Evolutionary conservation across 129 eudicot genomes (phyloP).

Genomic region (Rutidosis leptorrhynchoides): DNA sequence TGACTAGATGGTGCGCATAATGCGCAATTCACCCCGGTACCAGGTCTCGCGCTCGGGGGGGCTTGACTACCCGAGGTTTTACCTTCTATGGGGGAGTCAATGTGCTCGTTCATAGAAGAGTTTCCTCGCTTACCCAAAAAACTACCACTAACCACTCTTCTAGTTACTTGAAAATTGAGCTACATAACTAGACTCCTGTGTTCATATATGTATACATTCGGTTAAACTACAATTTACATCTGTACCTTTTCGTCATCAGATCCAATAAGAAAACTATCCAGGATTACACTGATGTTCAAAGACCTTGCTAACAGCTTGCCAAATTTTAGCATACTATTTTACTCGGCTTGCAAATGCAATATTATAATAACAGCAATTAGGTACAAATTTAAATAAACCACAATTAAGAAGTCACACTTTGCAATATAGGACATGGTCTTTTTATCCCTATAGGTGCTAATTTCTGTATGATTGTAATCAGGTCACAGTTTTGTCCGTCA

Average conservation of each 20-base stretch:
- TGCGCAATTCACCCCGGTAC: too few relatives aligned
- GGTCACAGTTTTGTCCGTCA: neutral
- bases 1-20: too few relatives aligned
- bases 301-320: neutral
- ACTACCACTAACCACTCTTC: neutral
- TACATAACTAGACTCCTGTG: neutral
- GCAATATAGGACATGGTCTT: neutral
- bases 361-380: too few relatives aligned
- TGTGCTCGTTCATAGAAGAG: too few relatives aligned
- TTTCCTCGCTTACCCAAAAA: too few relatives aligned
- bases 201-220: neutral
- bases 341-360: too few relatives aligned
- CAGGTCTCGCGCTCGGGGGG: too few relatives aligned
- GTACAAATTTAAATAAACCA: neutral
- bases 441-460: neutral
- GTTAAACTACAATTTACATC: neutral
- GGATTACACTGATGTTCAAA: neutral
- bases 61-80: too few relatives aligned
- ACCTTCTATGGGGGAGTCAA: too few relatives aligned
- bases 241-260: neutral
- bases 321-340: neutral
- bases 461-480: neutral
- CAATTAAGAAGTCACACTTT: neutral
- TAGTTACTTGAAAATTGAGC: neutral
- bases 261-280: neutral